Evolutionary conservation across 345 rosid species (phyloP).

Genomic region (Ceriops decandra): DNA sequence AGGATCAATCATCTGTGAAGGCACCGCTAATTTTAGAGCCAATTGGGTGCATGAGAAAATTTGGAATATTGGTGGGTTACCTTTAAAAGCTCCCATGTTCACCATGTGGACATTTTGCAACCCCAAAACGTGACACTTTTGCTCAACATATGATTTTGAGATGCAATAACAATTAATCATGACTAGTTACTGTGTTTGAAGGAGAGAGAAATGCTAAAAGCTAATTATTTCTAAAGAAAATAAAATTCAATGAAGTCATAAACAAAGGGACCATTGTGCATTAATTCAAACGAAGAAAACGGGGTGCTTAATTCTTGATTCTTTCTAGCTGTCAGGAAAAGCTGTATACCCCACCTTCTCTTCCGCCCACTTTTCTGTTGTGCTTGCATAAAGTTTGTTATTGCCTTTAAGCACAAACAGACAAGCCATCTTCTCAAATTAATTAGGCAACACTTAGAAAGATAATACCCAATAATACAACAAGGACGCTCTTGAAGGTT

Average conservation of each 20-base stretch:
- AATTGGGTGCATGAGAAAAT: no score
- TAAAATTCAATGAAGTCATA: no score
- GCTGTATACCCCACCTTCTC: no score
- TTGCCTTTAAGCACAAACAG: not conserved
- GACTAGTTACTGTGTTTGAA: no score
- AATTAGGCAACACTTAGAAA: not conserved
- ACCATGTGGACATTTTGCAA: constrained; percentile 4
- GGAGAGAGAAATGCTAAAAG: no score
- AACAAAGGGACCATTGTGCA: no score
- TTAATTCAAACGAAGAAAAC: constrained; percentile 10
- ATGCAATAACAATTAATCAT: constrained; percentile 10
- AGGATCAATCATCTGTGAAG: no score
- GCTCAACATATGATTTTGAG: constrained; percentile 10
- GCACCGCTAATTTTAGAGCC: no score
- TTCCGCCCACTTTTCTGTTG: not conserved
- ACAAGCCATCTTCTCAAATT: not conserved
- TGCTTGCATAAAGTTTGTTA: constrained; percentile 1
- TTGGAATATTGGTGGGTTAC: no score
- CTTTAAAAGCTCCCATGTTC: constrained; percentile 5
- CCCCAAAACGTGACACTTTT: no score
- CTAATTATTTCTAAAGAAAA: no score
- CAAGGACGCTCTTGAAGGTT: not conserved
- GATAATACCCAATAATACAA: not conserved
- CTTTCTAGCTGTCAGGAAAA: no score
- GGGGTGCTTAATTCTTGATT: not conserved